A percentile compares a stretch with the other conserved stretches of the same genome.
Evolutionary conservation across 23 red algal species (phyloP).

Genomic region (Cyanidiococcus yangmingshanensis): DNA sequence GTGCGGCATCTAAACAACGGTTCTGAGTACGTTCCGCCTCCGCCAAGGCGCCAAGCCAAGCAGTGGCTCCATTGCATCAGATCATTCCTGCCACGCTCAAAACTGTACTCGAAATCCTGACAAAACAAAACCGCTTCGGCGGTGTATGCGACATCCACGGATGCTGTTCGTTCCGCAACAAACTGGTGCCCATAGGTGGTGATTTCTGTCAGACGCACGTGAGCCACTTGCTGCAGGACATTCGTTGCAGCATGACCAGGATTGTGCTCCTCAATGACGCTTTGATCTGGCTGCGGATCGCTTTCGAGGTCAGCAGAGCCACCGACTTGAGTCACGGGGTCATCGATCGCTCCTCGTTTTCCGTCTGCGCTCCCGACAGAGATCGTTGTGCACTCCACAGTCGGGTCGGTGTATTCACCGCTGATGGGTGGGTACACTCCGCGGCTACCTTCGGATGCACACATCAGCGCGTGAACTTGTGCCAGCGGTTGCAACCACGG

Average conservation of each 20-base stretch:
- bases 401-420: no score
- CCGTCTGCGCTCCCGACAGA: neutral
- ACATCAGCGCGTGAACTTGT: neutral
- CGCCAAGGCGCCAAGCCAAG: no score
- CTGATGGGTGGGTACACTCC: neutral
- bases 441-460: neutral
- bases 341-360: neutral
- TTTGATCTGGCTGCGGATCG: neutral
- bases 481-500: conserved; percentile 11
- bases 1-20: no score
- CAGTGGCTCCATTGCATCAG: no score
- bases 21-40: no score
- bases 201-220: neutral
- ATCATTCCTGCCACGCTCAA: no score
- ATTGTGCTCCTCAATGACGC: neutral
- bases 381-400: no score
- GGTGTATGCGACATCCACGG: neutral
- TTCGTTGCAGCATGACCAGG: neutral
- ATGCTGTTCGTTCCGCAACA: neutral
- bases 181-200: neutral
- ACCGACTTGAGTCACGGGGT: neutral
- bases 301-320: neutral
- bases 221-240: neutral
- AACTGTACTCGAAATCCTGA: neutral
- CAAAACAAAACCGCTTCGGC: neutral